A percentile compares a stretch with the other conserved stretches of the same genome.
These are phyloP conservation scores for Cladobotryum protrusum DNA, from an alignment of 2,329 filamentous ascomycete species.

Conservation along the genomic window DNA sequence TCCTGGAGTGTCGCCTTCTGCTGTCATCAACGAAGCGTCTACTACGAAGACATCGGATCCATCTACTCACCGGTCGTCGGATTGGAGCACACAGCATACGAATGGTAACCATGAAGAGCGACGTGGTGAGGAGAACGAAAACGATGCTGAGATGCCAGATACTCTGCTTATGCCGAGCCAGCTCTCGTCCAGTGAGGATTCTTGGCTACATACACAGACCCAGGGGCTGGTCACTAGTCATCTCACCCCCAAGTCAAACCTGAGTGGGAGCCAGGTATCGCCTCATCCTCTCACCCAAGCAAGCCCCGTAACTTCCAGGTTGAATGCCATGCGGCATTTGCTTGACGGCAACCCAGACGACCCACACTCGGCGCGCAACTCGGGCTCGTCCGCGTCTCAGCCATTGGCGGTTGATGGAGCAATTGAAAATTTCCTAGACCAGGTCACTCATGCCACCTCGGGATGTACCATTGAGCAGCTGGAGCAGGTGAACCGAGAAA, in stretches of 20 bases:
- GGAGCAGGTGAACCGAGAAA: conserved; percentile 81
- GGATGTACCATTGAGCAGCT: conserved; percentile 88
- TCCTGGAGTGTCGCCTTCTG: conserved; percentile 51
- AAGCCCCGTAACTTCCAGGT: conserved; percentile 8
- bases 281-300: conserved; percentile 22
- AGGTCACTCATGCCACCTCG: conserved; percentile 61
- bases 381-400: conserved; percentile 36
- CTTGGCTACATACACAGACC: conserved; percentile 54
- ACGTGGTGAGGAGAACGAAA: conserved; percentile 23
- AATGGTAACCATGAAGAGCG: conserved; percentile 56
- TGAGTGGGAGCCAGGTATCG: conserved; percentile 32
- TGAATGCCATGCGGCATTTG: conserved; percentile 24
- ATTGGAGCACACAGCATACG: conserved; percentile 64
- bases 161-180: conserved; percentile 44
- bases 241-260: conserved; percentile 15
- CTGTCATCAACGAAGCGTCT: conserved; percentile 74
- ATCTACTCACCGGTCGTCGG: conserved; percentile 56
- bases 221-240: conserved; percentile 41
- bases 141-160: conserved; percentile 45
- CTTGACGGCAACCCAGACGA: conserved; percentile 31
- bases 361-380: conserved; percentile 22
- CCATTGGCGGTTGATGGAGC: conserved; percentile 41
- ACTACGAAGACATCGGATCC: conserved; percentile 84
- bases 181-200: conserved; percentile 44
- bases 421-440: conserved; percentile 52